Percentiles rank a stretch among this genome's conserved stretches.
Conservation (phyloP, 2,329 filamentous ascomycete genomes). For the Ophiostoma piceae region DNA sequence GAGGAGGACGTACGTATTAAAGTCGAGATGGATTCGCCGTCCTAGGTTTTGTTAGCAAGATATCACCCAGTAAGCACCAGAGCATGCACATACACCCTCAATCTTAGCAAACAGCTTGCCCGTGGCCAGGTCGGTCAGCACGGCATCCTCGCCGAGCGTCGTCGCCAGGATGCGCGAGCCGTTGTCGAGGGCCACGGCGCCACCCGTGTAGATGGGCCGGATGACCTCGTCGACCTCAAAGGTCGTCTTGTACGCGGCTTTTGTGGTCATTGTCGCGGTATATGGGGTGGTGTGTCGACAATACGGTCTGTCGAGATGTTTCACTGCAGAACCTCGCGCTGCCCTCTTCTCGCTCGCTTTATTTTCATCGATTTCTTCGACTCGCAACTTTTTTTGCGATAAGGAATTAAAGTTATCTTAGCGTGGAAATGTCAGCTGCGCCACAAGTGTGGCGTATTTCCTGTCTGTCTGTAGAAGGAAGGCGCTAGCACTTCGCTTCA, state of each 20-base stretch:
- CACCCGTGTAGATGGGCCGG: slow-evolving; percentile 90
- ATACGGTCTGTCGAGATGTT: neutral
- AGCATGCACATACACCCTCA: slow-evolving; percentile 62
- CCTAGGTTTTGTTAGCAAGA: slow-evolving; percentile 44
- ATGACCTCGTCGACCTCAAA: slow-evolving; percentile 81
- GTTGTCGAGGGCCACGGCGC: slow-evolving; percentile 76
- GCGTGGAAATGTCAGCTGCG: slow-evolving; percentile 27
- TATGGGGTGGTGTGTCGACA: neutral
- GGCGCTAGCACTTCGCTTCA: too few species aligned
- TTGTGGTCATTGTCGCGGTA: slow-evolving; percentile 50
- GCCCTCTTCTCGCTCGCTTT: neutral
- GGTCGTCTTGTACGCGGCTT: slow-evolving; percentile 70
- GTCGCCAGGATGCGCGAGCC: slow-evolving; percentile 78
- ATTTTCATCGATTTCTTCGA: neutral
- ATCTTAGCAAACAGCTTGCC: slow-evolving; percentile 77
- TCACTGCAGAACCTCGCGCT: neutral
- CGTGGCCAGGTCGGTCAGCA: slow-evolving; percentile 78
- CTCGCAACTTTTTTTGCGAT: slow-evolving; percentile 30
- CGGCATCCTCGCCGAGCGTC: slow-evolving; percentile 83
- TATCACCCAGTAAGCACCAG: neutral
- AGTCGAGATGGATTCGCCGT: slow-evolving; percentile 75
- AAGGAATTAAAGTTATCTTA: slow-evolving; percentile 39
- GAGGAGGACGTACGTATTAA: slow-evolving; percentile 39
- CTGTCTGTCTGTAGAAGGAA: neutral
- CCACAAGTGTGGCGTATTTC: slow-evolving; percentile 9